Evolutionary conservation across 345 rosid species (phyloP).

Genomic region (Citrus maxima): DNA sequence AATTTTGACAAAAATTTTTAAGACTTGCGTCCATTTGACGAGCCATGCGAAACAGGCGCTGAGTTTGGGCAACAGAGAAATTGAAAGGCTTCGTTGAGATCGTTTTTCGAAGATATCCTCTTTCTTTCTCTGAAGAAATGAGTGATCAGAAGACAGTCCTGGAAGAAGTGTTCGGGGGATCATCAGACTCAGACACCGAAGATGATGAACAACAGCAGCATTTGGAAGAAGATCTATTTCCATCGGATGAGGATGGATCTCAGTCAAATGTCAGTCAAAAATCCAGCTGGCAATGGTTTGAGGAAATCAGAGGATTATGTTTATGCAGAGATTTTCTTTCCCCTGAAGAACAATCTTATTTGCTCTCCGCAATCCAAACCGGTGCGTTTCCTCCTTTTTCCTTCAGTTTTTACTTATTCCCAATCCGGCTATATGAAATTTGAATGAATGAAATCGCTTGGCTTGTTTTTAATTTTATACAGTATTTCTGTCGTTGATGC

Average conservation of each 20-base stretch:
- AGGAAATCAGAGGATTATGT: constrained; percentile 64
- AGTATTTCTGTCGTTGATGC: no score
- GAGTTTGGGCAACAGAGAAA: no score
- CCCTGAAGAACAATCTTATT: constrained; percentile 41
- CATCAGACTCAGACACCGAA: constrained; percentile 70
- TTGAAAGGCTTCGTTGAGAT: neutral
- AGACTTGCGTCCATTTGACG: no score
- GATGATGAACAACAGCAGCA: constrained; percentile 9
- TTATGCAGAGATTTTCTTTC: constrained; percentile 67
- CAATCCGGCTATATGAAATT: neutral
- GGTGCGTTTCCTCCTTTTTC: constrained; percentile 35
- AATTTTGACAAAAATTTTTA: no score
- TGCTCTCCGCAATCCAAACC: constrained; percentile 52
- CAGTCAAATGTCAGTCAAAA: neutral
- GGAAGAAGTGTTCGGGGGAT: constrained; percentile 64
- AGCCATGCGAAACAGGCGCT: no score
- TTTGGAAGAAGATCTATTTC: constrained; percentile 6
- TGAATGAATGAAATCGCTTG: neutral
- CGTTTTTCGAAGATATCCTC: neutral
- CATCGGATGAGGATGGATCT: neutral
- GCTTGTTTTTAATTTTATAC: neutral
- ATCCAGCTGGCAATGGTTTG: constrained; percentile 50
- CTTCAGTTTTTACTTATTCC: neutral
- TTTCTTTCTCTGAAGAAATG: neutral
- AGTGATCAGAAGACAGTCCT: constrained; percentile 21